phyloP scores from a whole-genome alignment of 73 alveolate genomes.

The Tetrahymena borealis region DNA sequence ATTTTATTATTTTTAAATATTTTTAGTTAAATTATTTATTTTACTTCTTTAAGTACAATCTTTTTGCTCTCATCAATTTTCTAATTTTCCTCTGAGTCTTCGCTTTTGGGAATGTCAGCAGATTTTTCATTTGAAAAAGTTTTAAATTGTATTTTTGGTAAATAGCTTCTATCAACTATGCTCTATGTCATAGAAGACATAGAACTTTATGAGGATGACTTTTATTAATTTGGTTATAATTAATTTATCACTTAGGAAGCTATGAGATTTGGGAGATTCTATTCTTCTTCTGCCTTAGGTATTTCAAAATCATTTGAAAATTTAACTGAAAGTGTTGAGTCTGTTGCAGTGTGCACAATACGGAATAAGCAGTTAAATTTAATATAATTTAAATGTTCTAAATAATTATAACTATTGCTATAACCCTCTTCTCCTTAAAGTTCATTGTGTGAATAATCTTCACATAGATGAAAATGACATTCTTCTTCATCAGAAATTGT shows the following conservation, averaged over 20 bases:
- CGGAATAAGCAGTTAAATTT: background rate
- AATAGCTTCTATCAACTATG: background rate
- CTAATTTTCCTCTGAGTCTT: background rate
- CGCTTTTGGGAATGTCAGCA: background rate
- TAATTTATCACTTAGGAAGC: too few species aligned
- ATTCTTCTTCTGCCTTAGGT: background rate
- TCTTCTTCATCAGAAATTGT: background rate
- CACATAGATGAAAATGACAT: background rate
- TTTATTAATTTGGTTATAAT: too few species aligned
- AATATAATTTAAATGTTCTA: background rate
- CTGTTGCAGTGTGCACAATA: background rate
- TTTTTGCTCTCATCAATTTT: background rate
- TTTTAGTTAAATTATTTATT: background rate
- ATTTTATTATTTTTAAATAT: background rate
- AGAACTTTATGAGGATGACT: too few species aligned
- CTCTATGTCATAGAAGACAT: background rate
- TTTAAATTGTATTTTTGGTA: background rate
- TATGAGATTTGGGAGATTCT: too few species aligned
- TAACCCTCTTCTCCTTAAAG: background rate
- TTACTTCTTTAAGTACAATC: background rate
- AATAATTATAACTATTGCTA: background rate
- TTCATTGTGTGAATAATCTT: background rate
- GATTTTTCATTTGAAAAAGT: background rate
- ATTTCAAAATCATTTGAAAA: background rate
- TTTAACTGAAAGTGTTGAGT: background rate